Evolutionary conservation across 176 grass and related monocot species (phyloP).

Genomic region (Poa pratensis): DNA sequence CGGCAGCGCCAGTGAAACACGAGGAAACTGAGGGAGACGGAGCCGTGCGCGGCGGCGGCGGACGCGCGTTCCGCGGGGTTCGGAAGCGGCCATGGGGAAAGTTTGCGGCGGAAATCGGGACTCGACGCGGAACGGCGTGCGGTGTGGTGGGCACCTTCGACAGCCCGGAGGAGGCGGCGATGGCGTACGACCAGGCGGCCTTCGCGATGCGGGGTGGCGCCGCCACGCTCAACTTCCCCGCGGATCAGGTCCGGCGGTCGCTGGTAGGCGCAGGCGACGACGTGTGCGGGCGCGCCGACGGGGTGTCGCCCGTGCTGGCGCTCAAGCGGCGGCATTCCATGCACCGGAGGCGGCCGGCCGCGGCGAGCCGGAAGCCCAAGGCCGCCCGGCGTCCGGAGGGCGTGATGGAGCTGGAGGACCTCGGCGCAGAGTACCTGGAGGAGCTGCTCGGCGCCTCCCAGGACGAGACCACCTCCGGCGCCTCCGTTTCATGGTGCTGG

Average conservation of each 20-base stretch:
- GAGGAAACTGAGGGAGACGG: not conserved
- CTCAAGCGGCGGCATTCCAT: conserved; percentile 65
- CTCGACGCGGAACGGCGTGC: not conserved
- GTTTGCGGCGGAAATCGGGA: conserved; percentile 68
- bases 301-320: conserved; percentile 56
- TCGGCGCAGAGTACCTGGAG: conserved; percentile 66
- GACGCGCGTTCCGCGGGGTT: conserved; percentile 55
- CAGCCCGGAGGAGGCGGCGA: conserved; percentile 59
- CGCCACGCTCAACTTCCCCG: conserved; percentile 73
- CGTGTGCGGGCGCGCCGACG: not conserved
- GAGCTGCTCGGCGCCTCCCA: conserved; percentile 47
- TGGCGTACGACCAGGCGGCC: conserved; percentile 87
- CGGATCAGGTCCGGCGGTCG: conserved; percentile 53
- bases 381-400: not conserved
- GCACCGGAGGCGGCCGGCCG: not conserved
- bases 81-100: conserved; percentile 76
- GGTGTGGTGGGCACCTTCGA: conserved; percentile 65
- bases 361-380: conserved; percentile 5
- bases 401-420: conserved; percentile 74
- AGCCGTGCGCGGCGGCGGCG: not conserved
- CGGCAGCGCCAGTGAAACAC: not conserved
- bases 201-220: conserved; percentile 56
- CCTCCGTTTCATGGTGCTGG: not conserved
- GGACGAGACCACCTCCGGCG: not conserved
- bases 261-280: conserved; percentile 33